Base-by-base conservation (phyloP, 2,329 filamentous ascomycete genomes). In the Aspergillus arachidicola region DNA sequence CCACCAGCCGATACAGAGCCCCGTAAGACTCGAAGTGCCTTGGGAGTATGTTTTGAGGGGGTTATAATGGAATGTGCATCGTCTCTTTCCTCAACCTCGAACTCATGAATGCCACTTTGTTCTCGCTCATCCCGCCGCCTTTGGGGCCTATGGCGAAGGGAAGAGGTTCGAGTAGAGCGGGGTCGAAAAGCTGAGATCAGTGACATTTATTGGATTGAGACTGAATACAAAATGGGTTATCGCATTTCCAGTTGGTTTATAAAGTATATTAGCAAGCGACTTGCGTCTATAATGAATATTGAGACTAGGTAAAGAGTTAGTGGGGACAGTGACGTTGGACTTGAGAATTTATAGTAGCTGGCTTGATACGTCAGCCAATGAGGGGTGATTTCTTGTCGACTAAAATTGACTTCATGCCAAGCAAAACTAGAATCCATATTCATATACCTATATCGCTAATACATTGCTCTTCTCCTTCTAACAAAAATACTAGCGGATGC, bases 1-100 rank as follows among this genome's bases (percentile, higher is more conserved):
- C 83, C 83, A 1, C 76, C 79, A 23, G 71, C 64, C 2, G 71
- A 69, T 36, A 81, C 68, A 21, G 72, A 72, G 23, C 75, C 71
- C 30, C 70, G 68, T 56, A 77, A 58, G 19, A 70, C 63, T n/a
- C 69, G 69, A 56, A 76, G 64, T 9, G 71, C 69, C 57, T 66
- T 74, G 21, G 76, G 76, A 0, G 76, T 78, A 62, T 78, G 76
- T 55, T 78, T 78, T 2, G 76, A 77, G 0, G 76, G 75, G 0
- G 76, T 76, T 19, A 78, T 77, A 23, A 75, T 75, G 9, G 76
- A 76, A 65, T 78, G 76, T 6, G 70, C 71, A 71, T 78, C 71
- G 7, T 65, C 58, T 26, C 72, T 71, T 23, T 66, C 57, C 9
- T 62, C 55, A 41, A 71, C 64, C 1, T 50, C 63, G 9, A 10